Percentiles rank a stretch among this genome's conserved stretches.
Evolutionary conservation across 169 alveolate genomes (phyloP).

Genomic region (Miamiensis avidus): DNA sequence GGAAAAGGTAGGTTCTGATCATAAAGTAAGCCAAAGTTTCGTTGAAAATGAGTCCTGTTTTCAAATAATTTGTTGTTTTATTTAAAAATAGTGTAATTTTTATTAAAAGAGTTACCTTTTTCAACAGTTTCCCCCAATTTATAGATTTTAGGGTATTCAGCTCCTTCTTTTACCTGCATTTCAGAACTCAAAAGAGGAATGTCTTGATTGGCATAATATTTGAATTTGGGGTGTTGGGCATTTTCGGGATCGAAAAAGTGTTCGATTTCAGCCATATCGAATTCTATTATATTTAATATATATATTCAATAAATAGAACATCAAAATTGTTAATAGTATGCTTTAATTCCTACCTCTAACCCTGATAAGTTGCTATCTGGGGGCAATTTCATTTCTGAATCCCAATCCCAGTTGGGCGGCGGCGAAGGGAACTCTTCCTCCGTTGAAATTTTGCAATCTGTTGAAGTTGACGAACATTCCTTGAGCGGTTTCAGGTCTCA

Average conservation of each 20-base stretch:
- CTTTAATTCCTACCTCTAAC: constrained; percentile 90
- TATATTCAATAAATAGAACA: too few relatives aligned
- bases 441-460: constrained; percentile 91
- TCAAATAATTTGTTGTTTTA: background rate
- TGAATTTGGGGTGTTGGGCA: constrained; percentile 90
- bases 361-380: constrained; percentile 95
- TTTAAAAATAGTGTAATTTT: too few relatives aligned
- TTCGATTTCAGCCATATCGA: constrained; percentile 99
- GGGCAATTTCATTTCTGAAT: constrained; percentile 98
- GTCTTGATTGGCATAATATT: constrained; percentile 71
- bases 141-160: constrained; percentile 48
- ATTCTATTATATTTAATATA: constrained; percentile 70
- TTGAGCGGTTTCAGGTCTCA: constrained; percentile 99
- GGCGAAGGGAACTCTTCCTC: constrained; percentile 97
- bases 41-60: constrained; percentile 79
- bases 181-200: constrained; percentile 91
- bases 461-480: constrained; percentile 97
- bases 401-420: constrained; percentile 99
- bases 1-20: constrained; percentile 94
- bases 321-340: too few relatives aligned
- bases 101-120: too few relatives aligned
- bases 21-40: constrained; percentile 97
- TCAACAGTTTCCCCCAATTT: constrained; percentile 93
- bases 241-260: constrained; percentile 95
- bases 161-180: constrained; percentile 65